These are phyloP conservation scores for Tardiomyces depauwii DNA, from an alignment of 1,139 yeast species.

Conservation along the genomic window DNA sequence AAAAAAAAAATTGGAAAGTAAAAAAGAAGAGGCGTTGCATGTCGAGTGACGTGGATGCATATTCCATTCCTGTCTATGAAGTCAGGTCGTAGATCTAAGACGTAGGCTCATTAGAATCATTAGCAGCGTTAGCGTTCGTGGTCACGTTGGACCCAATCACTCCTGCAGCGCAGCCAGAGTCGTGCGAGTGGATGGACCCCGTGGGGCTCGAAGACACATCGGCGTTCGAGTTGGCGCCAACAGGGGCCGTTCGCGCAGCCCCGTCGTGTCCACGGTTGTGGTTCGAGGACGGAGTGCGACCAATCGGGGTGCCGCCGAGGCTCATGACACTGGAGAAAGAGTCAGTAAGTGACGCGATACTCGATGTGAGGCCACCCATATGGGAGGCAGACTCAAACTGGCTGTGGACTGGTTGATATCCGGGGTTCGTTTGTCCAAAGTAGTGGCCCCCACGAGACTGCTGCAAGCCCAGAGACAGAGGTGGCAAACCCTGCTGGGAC, in stretches of 20 bases:
- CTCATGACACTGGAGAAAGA: constrained; percentile 16
- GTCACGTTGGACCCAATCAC: constrained; percentile 14
- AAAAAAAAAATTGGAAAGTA: neutral
- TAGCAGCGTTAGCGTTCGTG: constrained; percentile 9
- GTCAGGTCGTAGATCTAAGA: neutral
- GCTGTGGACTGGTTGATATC: too few relatives aligned
- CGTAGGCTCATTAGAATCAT: constrained; percentile 9
- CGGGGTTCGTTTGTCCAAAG: constrained; percentile 1
- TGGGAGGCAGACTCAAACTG: too few relatives aligned
- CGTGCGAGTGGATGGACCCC: constrained; percentile 4
- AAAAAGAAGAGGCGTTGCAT: neutral
- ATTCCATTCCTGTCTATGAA: constrained; percentile 3
- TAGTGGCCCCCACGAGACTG: constrained; percentile 19
- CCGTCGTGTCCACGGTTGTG: too few relatives aligned
- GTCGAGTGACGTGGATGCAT: constrained; percentile 1
- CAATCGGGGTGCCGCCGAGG: constrained; percentile 12
- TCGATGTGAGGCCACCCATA: constrained; percentile 2
- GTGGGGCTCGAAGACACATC: constrained; percentile 3
- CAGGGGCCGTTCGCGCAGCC: too few relatives aligned
- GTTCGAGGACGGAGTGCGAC: constrained; percentile 5
- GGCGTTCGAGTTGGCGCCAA: constrained; percentile 3
- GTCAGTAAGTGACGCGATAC: constrained; percentile 14
- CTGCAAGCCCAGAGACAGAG: constrained; percentile 13
- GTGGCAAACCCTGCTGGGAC: constrained; percentile 9
- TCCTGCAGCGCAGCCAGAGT: constrained; percentile 9